Conservation (phyloP, 2,329 filamentous ascomycete species). For the Thermochaetoides dissita region DNA sequence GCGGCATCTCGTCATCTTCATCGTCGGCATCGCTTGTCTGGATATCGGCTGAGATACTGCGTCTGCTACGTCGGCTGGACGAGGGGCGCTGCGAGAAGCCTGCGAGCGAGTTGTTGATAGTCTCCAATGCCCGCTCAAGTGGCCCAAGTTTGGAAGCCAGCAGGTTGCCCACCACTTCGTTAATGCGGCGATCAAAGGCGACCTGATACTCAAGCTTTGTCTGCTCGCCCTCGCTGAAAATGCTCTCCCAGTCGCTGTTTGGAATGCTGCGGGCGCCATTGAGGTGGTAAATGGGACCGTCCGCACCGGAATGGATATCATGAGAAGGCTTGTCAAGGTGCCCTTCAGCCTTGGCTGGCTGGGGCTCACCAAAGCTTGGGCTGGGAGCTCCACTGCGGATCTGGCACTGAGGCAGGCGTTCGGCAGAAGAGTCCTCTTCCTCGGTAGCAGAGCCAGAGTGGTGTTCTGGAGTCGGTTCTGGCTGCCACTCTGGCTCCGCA, state of each 20-base stretch:
- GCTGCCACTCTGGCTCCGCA: conserved; percentile 27
- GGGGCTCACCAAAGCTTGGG: conserved; percentile 43
- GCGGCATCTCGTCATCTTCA: conserved; percentile 61
- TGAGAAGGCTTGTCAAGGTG: conserved; percentile 46
- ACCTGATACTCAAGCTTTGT: conserved; percentile 69
- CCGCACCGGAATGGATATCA: conserved; percentile 27
- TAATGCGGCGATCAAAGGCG: conserved; percentile 77
- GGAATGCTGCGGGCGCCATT: conserved; percentile 50
- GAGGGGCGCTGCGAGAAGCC: conserved; percentile 40
- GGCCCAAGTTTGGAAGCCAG: conserved; percentile 66
- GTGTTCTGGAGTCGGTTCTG: conserved; percentile 27
- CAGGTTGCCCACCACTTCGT: conserved; percentile 66
- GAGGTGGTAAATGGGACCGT: conserved; percentile 47
- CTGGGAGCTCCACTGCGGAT: conserved; percentile 59
- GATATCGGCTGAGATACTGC: conserved; percentile 55
- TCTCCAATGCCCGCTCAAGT: conserved; percentile 62
- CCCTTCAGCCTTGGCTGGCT: neutral
- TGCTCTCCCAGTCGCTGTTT: conserved; percentile 84
- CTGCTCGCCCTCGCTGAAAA: conserved; percentile 69
- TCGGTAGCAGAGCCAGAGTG: conserved; percentile 19
- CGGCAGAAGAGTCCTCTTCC: conserved; percentile 33
- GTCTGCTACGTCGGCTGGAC: conserved; percentile 43
- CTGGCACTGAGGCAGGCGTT: conserved; percentile 32
- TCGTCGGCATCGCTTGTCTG: conserved; percentile 87
- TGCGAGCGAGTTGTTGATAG: conserved; percentile 58